Evolutionary conservation across 345 rosid genomes (phyloP), one percentile per base, ranked within the genome.

Genomic region (Mangifera indica): DNA sequence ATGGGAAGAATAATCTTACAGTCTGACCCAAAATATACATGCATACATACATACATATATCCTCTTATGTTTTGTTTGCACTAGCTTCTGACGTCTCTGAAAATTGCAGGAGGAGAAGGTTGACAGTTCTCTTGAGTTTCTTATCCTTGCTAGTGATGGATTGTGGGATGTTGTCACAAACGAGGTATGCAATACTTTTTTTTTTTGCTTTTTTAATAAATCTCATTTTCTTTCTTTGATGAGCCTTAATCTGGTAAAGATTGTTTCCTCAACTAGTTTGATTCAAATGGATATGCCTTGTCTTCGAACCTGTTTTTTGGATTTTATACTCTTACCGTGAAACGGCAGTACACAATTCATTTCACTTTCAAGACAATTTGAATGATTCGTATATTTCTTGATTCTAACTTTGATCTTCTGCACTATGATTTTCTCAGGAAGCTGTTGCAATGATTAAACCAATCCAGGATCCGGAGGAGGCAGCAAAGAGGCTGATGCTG

Each of bases 101-200:
- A 81, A 69, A 61, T 80, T 83, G n/a, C 88, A 95, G 99, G 99
- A 95, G 84, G 98, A 87, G 75, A 87, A 87, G 67, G 77, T 96
- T 29, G 98, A 96, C 82, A 85, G 87, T 87, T 86, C 98, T 29
- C 98, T 93, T 1, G 99, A 96, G 84, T 96, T 96, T 80, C 99
- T 96, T 71, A 93, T 96, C 70, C 98, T 95, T 80, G 99, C 99
- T 17, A 95, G 99, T 77, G 99, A 95, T 85, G 99, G 99, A 73
- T 81, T 93, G 26, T 95, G 99, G 98, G 99, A 96, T 63, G 99
- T 96, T 76, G 98, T 95, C 66, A 77, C 97, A 62, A 95, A 95
- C 61, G 98, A 95, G 96, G 99, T 95, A 77, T 15, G 69, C 22
- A 26, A 51, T 14, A 7, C 9, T 3, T 46, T 71, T 49, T 52